phyloP scores from a whole-genome alignment of 2,329 filamentous ascomycete species.

The Metarhizium rileyi region DNA sequence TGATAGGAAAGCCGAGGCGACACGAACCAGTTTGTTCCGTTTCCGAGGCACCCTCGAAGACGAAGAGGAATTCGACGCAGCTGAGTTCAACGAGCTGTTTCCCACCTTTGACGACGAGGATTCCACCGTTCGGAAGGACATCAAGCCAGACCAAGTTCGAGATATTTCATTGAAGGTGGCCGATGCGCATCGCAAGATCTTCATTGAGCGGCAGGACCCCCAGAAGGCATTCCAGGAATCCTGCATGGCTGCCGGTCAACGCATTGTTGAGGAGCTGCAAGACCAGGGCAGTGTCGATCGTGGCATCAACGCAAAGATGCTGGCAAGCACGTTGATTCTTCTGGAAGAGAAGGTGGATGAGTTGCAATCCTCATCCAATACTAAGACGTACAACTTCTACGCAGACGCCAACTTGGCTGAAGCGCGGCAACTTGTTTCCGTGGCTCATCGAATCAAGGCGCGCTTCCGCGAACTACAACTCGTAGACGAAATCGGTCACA shows the following conservation, averaged over 20 bases:
- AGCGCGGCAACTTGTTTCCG: constrained; percentile 58
- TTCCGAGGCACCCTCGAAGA: constrained; percentile 73
- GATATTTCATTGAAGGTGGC: constrained; percentile 52
- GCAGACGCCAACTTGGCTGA: constrained; percentile 68
- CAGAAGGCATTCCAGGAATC: constrained; percentile 33
- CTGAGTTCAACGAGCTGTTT: constrained; percentile 73
- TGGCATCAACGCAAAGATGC: constrained; percentile 40
- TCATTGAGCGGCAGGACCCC: constrained; percentile 33
- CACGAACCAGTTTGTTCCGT: constrained; percentile 68
- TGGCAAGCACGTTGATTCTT: constrained; percentile 57
- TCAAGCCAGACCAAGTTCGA: constrained; percentile 33
- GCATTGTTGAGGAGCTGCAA: constrained; percentile 20
- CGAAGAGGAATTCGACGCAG: constrained; percentile 62
- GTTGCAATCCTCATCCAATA: constrained; percentile 28
- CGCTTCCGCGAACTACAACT: constrained; percentile 64
- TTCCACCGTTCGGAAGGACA: constrained; percentile 21
- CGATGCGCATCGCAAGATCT: constrained; percentile 46
- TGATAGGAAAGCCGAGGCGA: constrained; percentile 66
- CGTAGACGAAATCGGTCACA: constrained; percentile 58
- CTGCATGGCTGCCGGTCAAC: constrained; percentile 33
- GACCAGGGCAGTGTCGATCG: constrained; percentile 21
- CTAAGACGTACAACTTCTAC: constrained; percentile 73
- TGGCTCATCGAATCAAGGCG: constrained; percentile 59
- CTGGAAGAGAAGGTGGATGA: constrained; percentile 50
- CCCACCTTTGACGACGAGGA: constrained; percentile 55